Evolutionary conservation across 1,284 basidiomycete genomes (phyloP), one percentile per base, ranked within the genome.

Genomic region (Ganoderma sinense): DNA sequence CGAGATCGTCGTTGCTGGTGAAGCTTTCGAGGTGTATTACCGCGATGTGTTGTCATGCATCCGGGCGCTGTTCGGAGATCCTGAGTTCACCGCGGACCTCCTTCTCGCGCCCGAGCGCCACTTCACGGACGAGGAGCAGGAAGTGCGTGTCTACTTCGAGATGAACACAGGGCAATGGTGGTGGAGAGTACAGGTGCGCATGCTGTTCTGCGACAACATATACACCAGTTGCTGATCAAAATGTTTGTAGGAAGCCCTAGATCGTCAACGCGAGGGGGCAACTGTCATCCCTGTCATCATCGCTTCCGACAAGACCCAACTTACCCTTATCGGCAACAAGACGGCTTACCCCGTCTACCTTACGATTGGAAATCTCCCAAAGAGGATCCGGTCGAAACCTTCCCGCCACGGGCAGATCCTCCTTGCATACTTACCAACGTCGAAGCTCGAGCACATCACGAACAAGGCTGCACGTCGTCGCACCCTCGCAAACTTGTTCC

Each of bases 371-470:
- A 85, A 85, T 69, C 75, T 85, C 2, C 39, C 64, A 0, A 83
- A 82, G 65, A 71, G 69, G 1, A 70, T 77, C 1, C 75, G 79
- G 4, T 75, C 76, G 10, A 75, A 81, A 67, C 76, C 79, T 1
- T 76, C 75, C 7, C 26, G 56, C 0, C 77, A 71, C 18, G 79
- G 78, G 0, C 75, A 67, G 3, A 67, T 84, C 2, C 75, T 86
- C 0, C 53, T 86, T 5, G 84, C 79, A 0, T 86, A 85, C 72
- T 67, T 85, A 18, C 82, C 84, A 0, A 79, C 80, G 0, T 56
- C 73, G 0, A 83, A 84, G 64, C 77, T 86, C 0, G 76, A 82
- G 1, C 80, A 80, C 69, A 82, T 81, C 68, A 60, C 23, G 31
- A 66, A 66, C 20, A 75, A 64, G 55, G 36, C 36, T 16, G 41